These are phyloP conservation scores for Claviceps maximensis DNA, from an alignment of 2,329 filamentous ascomycete species.

Conservation along the genomic window DNA sequence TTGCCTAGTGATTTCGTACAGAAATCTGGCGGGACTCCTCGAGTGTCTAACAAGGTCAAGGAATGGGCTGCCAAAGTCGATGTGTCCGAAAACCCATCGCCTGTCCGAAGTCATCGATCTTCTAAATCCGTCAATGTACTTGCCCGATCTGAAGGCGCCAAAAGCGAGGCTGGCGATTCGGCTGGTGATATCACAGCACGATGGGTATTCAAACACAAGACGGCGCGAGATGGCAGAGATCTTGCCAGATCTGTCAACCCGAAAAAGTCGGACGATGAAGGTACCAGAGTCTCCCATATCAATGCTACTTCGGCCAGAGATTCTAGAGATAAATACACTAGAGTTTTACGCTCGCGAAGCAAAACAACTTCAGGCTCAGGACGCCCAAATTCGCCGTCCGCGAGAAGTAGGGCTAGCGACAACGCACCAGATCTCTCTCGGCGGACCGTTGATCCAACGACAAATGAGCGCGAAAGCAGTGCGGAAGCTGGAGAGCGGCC, in stretches of 20 bases:
- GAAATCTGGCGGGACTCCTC: constrained; percentile 38
- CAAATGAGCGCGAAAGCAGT: constrained; percentile 11
- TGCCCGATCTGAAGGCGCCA: constrained; percentile 14
- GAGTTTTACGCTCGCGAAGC: constrained; percentile 13
- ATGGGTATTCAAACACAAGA: constrained; percentile 4
- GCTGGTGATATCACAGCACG: constrained; percentile 17
- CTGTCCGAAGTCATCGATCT: constrained; percentile 21
- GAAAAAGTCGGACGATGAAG: constrained; percentile 5
- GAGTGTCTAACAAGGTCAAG: constrained; percentile 45
- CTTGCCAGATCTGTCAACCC: constrained; percentile 10
- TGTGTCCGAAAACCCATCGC: constrained; percentile 26
- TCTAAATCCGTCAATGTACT: constrained; percentile 22
- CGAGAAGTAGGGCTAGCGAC: constrained; percentile 16
- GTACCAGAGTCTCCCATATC: constrained; percentile 19
- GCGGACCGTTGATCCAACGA: constrained; percentile 2
- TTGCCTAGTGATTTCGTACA: constrained; percentile 47
- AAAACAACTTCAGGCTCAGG: constrained; percentile 16
- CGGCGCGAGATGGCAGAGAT: constrained; percentile 16
- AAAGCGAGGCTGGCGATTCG: constrained; percentile 15
- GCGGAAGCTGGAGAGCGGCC: constrained; percentile 23
- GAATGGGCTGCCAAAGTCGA: constrained; percentile 48
- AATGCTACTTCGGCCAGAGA: constrained; percentile 14
- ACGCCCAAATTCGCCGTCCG: constrained; percentile 10
- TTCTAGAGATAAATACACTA: constrained; percentile 7
- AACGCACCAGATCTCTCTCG: constrained; percentile 13